Evolutionary conservation across 805 yeast species (phyloP), one percentile per base, ranked within the genome.

Genomic region (Cyberlindnera americana): DNA sequence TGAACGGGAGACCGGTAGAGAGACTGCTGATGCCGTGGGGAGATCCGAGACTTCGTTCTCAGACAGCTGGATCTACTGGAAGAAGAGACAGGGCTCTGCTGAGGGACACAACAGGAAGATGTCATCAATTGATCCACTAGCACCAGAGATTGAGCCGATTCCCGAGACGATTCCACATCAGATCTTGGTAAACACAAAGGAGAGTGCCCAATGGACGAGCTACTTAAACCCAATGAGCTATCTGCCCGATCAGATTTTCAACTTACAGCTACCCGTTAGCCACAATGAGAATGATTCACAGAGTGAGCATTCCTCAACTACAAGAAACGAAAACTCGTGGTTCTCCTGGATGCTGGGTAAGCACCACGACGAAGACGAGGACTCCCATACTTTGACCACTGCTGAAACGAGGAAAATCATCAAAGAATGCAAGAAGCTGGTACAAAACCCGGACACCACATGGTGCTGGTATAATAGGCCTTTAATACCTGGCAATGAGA

Each of bases 391-490:
- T 3, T 19, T 49, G 15, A 46, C 37, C 24, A 41, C 50, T 6
- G 29, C 34, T 7, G 59, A 54, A 31, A 43, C 52, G 19, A 47
- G 43, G 32, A 50, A 30, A 26, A 35, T 40, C 5, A 6, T 46
- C 4, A 53, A 44, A 31, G 59, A 52, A 16, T 41, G 47, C 4
- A 53, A 45, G 28, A 50, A 40, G 29, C 48, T 45, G 3, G 40
- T 52, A 1, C 38, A 43, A 18, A 43, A 13, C 22, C 29, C 36
- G 3, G 57, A 54, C 29, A 32, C 53, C 4, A 36, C 47, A 3
- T 56, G 59, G 59, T 53, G 53, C 5, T 56, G 60, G 60, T 53
- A 47, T 29, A 53, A 41, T 33, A 28, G 32, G 18, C 44, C 51
- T 28, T 29, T 34, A 16, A 37, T 30, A 2, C 37, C 38, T 10